Evolutionary conservation across 352 stramenopile species (phyloP), one percentile per base, ranked within the genome.

Genomic region (Pythium pectinolyticum): DNA sequence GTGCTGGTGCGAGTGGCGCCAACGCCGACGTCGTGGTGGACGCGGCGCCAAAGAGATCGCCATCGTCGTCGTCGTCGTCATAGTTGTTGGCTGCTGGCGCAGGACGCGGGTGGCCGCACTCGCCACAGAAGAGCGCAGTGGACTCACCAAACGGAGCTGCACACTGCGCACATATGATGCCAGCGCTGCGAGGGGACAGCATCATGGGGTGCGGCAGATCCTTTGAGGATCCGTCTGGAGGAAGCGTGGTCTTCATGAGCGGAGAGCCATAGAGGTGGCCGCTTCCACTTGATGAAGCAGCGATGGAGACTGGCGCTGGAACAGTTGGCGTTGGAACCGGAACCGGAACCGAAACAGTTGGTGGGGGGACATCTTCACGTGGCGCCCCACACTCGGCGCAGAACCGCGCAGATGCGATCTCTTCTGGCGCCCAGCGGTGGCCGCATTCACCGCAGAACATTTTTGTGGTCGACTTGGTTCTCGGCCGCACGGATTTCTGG

Each of bases 371-470:
- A 32, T 92, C 80, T 58, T 92, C 83, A 17, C 85, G 82, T 5
- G 82, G 80, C 24, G 83, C 78, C 8, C 85, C 83, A 45, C 85
- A 94, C 65, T 94, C 85, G 52, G 85, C 85, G 66, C 85, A 94
- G 67, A 94, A 94, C 69, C 84, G 81, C 64, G 83, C 80, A 37
- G 69, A 85, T 28, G 78, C 80, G 66, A 92, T 90, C 70, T 94
- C 85, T 43, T 91, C 84, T 4, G 84, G 78, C 41, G 82, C 84
- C 84, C 84, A 94, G 43, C 80, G 74, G 61, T 90, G 84, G 51
- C 85, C 85, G 60, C 85, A 94, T 72, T 94, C 85, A 20, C 76
- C 84, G 46, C 85, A 94, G 68, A 94, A 94, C 81, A 94, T 90
- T 66, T 40, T 69, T 12, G 17, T 34, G n/a, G n/a, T 39, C 12